Evolutionary conservation across 352 stramenopile genomes (phyloP).

Genomic region (Nothophytophthora sp.): DNA sequence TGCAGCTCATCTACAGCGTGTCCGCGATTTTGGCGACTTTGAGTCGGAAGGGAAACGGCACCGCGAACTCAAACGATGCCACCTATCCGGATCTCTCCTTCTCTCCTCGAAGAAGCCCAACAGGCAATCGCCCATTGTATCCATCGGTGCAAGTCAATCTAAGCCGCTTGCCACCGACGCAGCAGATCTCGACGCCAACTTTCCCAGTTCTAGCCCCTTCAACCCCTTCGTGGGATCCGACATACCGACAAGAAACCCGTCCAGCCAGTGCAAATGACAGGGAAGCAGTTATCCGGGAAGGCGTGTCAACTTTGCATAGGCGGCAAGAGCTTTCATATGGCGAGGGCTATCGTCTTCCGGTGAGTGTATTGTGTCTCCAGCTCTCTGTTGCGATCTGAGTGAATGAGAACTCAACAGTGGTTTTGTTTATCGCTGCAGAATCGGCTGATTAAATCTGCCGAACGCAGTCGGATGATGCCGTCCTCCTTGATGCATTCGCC

Average conservation of each 20-base stretch:
- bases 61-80: conserved; percentile 7
- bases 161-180: conserved; percentile 44
- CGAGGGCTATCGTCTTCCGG: conserved; percentile 48
- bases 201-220: conserved; percentile 16
- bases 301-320: no score
- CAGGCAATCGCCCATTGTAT: conserved; percentile 38
- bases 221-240: neutral
- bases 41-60: conserved; percentile 32
- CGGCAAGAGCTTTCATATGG: no score
- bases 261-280: conserved; percentile 1
- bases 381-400: neutral
- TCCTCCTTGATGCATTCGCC: conserved; percentile 45
- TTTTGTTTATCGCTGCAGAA: conserved; percentile 22
- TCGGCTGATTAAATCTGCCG: conserved; percentile 47
- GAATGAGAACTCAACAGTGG: no score
- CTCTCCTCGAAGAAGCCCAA: conserved; percentile 27
- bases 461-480: conserved; percentile 23
- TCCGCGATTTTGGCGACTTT: conserved; percentile 53
- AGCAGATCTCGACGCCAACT: conserved; percentile 57
- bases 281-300: neutral
- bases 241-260: neutral
- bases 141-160: conserved; percentile 52
- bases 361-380: conserved; percentile 19
- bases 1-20: conserved; percentile 56
- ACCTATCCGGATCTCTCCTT: conserved; percentile 7